Evolutionary conservation across 306 rosid species (phyloP).

Genomic region (Dicorynia guianensis): DNA sequence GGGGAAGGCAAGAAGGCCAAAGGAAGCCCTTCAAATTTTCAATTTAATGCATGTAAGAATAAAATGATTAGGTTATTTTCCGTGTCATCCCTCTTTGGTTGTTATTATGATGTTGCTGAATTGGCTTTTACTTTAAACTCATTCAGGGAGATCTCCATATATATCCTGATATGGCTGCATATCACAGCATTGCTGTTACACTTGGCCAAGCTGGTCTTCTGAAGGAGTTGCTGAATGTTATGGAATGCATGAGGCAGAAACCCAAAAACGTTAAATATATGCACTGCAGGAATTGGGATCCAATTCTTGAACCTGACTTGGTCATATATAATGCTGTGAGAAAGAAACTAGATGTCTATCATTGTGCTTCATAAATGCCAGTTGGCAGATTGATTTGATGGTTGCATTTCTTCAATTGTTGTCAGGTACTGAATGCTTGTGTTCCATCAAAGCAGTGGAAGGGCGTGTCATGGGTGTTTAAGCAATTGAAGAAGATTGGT

Average conservation of each 20-base stretch:
- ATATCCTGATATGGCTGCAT: conserved; percentile 95
- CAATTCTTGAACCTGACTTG: conserved; percentile 78
- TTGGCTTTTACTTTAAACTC: conserved; percentile 47
- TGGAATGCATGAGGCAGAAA: conserved; percentile 83
- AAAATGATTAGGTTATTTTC: conserved; percentile 46
- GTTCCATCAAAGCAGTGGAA: conserved; percentile 83
- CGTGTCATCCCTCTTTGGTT: conserved; percentile 25
- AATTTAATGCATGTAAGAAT: conserved; percentile 77
- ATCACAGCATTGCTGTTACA: conserved; percentile 90
- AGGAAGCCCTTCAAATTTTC: conserved; percentile 83
- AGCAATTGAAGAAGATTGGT: conserved; percentile 68
- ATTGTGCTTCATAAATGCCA: conserved; percentile 24
- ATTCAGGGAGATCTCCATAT: conserved; percentile 70
- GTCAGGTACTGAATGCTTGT: conserved; percentile 90
- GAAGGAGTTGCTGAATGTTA: conserved; percentile 72
- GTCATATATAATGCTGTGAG: conserved; percentile 93
- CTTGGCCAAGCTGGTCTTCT: conserved; percentile 92
- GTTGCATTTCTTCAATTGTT: conserved; percentile 41
- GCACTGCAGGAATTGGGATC: conserved; percentile 75
- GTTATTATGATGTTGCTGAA: conserved; percentile 34
- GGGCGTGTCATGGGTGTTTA: conserved; percentile 85
- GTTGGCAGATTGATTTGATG: conserved; percentile 37
- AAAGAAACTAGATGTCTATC: conserved; percentile 32
- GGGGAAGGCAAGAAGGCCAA: conserved; percentile 82
- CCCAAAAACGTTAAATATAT: conserved; percentile 55